phyloP scores from a whole-genome alignment of 2,329 filamentous ascomycete species.

The Akanthomyces dipterigenus region DNA sequence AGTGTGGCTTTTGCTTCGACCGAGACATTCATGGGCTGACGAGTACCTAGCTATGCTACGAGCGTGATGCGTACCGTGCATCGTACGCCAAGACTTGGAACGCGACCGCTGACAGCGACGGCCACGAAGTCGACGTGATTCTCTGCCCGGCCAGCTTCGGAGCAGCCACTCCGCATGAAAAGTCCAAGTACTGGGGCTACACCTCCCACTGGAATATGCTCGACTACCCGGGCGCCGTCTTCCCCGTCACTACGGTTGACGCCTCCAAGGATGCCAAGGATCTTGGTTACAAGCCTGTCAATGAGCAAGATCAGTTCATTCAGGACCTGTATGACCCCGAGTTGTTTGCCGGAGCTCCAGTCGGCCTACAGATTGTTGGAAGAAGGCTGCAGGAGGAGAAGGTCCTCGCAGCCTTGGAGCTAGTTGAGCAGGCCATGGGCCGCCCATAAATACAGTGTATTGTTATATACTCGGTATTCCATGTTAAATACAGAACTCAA shows the following conservation, averaged over 20 bases:
- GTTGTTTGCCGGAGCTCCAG: slow-evolving; percentile 19
- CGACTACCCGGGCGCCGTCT: slow-evolving; percentile 57
- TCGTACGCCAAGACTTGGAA: slow-evolving; percentile 33
- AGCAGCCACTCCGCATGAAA: slow-evolving; percentile 38
- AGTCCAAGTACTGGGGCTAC: slow-evolving; percentile 53
- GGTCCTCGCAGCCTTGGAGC: slow-evolving; percentile 21
- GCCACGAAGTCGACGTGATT: slow-evolving; percentile 48
- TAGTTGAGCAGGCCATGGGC: slow-evolving; percentile 21
- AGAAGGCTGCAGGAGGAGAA: slow-evolving; percentile 26
- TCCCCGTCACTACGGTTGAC: slow-evolving; percentile 42
- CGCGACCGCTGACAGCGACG: slow-evolving; percentile 22
- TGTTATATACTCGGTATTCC: neutral
- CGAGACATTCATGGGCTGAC: neutral
- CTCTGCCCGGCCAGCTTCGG: slow-evolving; percentile 53
- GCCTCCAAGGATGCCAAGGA: slow-evolving; percentile 21
- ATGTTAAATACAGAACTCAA: no score
- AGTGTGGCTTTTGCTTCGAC: neutral
- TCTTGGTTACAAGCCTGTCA: slow-evolving; percentile 20
- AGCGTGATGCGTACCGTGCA: slow-evolving; percentile 33
- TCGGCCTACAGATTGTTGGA: slow-evolving; percentile 23
- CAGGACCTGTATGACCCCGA: slow-evolving; percentile 24
- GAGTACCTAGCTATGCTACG: slow-evolving; percentile 21
- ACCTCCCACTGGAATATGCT: slow-evolving; percentile 63
- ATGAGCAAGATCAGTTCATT: slow-evolving; percentile 22
- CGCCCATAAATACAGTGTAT: neutral